phyloP scores from a whole-genome alignment of 2,329 filamentous ascomycete species.

The Fusarium sp. region DNA sequence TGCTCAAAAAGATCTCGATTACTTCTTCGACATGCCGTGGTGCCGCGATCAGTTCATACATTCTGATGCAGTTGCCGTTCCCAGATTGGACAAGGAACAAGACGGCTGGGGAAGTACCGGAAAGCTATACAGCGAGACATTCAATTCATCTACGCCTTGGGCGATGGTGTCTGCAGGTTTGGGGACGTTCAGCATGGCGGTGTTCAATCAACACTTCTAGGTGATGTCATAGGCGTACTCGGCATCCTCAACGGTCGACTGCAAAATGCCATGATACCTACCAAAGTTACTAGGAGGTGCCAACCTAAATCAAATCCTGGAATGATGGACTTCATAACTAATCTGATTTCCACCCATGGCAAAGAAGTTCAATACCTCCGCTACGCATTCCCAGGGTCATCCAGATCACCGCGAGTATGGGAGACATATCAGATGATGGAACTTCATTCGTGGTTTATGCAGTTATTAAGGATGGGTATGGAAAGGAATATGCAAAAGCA shows the following conservation, averaged over 20 bases:
- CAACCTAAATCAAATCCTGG: accelerated
- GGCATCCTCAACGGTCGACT: neutral
- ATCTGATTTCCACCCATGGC: neutral
- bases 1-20: neutral
- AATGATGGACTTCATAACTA: neutral
- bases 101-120: neutral
- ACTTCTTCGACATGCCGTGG: neutral
- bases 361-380: neutral
- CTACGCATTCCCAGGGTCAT: neutral
- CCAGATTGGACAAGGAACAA: accelerated
- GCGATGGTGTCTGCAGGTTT: neutral
- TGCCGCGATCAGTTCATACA: neutral
- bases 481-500: neutral
- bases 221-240: neutral
- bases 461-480: accelerated
- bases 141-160: neutral
- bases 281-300: accelerated
- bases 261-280: neutral
- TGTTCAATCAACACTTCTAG: neutral
- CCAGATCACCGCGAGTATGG: neutral
- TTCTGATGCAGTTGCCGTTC: accelerated
- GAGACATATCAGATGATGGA: neutral
- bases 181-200: neutral
- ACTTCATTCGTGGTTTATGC: neutral
- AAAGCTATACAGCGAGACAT: neutral